These are phyloP conservation scores for Cladosporium cucumerinum DNA, from an alignment of 2,329 filamentous ascomycete species.

Conservation along the genomic window DNA sequence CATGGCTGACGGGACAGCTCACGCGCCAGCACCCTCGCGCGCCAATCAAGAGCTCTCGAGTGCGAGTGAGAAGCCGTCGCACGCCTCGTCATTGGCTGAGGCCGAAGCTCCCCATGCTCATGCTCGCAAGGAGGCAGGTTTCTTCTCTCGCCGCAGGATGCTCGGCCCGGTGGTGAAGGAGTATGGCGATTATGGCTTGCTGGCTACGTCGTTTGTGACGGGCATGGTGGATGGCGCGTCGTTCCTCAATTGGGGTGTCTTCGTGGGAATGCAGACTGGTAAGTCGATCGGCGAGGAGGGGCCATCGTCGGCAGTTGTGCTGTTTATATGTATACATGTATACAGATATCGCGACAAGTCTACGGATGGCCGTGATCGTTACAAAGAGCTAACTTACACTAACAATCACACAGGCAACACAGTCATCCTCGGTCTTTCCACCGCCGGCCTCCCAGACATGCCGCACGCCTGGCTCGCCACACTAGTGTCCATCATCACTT, in stretches of 20 bases:
- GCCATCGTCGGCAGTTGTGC: background rate
- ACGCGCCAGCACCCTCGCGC: background rate
- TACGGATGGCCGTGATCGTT: background rate
- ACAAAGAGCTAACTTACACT: background rate
- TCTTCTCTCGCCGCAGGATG: slow-evolving; percentile 27
- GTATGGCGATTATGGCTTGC: slow-evolving; percentile 31
- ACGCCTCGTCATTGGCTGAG: slow-evolving; percentile 12
- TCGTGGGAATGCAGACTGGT: slow-evolving; percentile 54
- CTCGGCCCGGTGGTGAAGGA: slow-evolving; percentile 33
- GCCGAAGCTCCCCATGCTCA: slow-evolving; percentile 11
- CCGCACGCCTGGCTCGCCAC: slow-evolving; percentile 55
- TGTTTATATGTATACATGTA: background rate
- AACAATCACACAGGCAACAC: slow-evolving; percentile 51
- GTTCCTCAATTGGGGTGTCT: slow-evolving; percentile 49
- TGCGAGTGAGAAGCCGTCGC: slow-evolving; percentile 4
- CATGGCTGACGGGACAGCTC: slow-evolving; percentile 1
- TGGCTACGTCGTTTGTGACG: slow-evolving; percentile 46
- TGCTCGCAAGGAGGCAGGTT: slow-evolving; percentile 13
- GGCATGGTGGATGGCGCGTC: slow-evolving; percentile 48
- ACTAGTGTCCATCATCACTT: slow-evolving; percentile 52
- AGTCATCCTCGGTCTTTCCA: slow-evolving; percentile 60
- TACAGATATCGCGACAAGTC: background rate
- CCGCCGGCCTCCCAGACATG: slow-evolving; percentile 50
- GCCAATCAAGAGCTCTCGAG: background rate
- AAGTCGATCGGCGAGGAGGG: slow-evolving; percentile 13